These are phyloP conservation scores for Magnolia officinalis DNA, from an alignment of 164 flowering plant species.

Conservation along the genomic window DNA sequence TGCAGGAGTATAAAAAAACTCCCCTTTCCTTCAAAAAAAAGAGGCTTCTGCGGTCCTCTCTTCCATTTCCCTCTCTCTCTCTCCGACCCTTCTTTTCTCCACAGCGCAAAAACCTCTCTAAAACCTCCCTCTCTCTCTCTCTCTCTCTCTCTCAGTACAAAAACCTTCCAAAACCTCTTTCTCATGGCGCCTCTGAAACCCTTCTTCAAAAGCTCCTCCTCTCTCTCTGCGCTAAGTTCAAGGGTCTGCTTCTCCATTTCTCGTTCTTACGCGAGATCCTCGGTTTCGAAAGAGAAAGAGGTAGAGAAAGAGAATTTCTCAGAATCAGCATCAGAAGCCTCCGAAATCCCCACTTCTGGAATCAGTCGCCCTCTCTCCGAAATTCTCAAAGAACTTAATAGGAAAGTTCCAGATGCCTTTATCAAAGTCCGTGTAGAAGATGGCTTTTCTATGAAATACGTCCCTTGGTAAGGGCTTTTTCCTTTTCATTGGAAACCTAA, in stretches of 20 bases:
- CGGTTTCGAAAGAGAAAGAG: slow-evolving; percentile 3
- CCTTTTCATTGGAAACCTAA: not conserved
- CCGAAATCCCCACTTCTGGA: slow-evolving; percentile 49
- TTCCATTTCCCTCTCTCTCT: no score
- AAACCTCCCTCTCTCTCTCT: not conserved
- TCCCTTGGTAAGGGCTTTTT: slow-evolving; percentile 59
- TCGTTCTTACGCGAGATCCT: slow-evolving; percentile 10
- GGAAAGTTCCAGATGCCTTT: slow-evolving; percentile 72
- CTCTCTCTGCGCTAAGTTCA: not conserved
- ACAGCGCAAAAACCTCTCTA: not conserved
- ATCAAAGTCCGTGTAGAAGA: slow-evolving; percentile 52
- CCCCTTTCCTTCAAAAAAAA: no score
- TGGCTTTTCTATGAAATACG: slow-evolving; percentile 59
- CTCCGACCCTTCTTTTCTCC: not conserved
- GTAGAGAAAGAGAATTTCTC: slow-evolving; percentile 4
- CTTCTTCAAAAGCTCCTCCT: slow-evolving; percentile 1
- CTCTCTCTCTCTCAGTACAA: not conserved
- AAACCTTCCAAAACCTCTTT: not conserved
- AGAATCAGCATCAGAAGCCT: slow-evolving; percentile 14
- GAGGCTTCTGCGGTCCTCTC: no score
- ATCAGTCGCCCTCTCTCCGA: slow-evolving; percentile 73
- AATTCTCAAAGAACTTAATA: slow-evolving; percentile 70
- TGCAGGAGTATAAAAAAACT: no score
- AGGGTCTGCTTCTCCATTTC: not conserved
- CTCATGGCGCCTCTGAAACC: slow-evolving; percentile 6